Conservation (phyloP, 139 green algal genomes). For the Parachlorella kessleri region DNA sequence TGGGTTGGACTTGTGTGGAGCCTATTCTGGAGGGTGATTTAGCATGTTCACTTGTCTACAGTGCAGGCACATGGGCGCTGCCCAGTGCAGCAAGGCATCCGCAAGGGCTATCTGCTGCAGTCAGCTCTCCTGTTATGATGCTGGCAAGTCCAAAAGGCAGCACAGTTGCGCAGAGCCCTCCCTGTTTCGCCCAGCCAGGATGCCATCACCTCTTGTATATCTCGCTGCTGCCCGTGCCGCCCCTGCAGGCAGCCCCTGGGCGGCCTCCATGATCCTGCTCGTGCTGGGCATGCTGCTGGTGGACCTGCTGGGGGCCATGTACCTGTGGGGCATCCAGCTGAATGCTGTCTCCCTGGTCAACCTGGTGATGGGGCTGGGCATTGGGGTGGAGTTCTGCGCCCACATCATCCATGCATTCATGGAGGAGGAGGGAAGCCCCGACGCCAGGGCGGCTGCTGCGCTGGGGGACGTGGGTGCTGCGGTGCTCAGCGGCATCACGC, state of each 20-base stretch:
- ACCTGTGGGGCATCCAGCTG: slow-evolving; percentile 76
- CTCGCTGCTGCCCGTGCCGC: not conserved
- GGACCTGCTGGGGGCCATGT: slow-evolving; percentile 80
- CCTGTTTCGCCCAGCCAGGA: too few relatives aligned
- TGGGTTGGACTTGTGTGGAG: too few relatives aligned
- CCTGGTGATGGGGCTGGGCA: slow-evolving; percentile 79
- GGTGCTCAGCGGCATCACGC: slow-evolving; percentile 82
- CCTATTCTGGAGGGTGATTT: too few relatives aligned
- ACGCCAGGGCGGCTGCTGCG: slow-evolving; percentile 42
- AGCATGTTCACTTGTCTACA: too few relatives aligned
- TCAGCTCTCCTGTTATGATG: too few relatives aligned
- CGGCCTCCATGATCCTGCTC: slow-evolving; percentile 53
- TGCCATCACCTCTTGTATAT: too few relatives aligned
- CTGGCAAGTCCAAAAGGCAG: too few relatives aligned
- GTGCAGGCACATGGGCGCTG: too few relatives aligned
- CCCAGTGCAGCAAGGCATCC: too few relatives aligned
- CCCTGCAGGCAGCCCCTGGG: slow-evolving; percentile 49
- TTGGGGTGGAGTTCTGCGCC: slow-evolving; percentile 84
- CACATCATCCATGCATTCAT: slow-evolving; percentile 82
- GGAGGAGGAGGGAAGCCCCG: slow-evolving; percentile 38
- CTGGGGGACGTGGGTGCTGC: slow-evolving; percentile 64
- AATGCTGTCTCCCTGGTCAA: slow-evolving; percentile 80
- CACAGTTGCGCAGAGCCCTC: too few relatives aligned
- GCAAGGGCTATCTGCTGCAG: too few relatives aligned
- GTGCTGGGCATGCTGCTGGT: slow-evolving; percentile 72